Percentiles rank a stretch among this genome's conserved stretches.
Evolutionary conservation across 2,329 filamentous ascomycete species (phyloP).

Genomic region (Colletotrichum viniferum): DNA sequence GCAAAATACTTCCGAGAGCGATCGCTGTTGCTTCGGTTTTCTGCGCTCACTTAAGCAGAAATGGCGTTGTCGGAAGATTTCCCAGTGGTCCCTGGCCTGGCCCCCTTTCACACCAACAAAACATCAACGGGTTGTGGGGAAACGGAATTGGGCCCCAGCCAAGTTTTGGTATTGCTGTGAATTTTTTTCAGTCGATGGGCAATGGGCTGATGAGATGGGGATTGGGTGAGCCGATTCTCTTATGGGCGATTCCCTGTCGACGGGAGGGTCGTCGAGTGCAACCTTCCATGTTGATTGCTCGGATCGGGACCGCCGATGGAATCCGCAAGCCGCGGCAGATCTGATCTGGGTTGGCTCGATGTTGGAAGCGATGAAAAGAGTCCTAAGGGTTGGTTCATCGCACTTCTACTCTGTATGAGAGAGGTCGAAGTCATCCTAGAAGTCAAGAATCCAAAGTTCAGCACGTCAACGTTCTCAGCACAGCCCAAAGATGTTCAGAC

Average conservation of each 20-base stretch:
- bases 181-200: background rate
- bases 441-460: background rate
- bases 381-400: background rate
- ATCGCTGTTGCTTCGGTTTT: background rate
- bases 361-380: background rate
- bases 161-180: background rate
- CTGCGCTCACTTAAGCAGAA: conserved; percentile 14
- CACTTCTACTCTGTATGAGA: background rate
- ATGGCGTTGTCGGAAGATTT: conserved; percentile 4
- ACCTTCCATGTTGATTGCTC: background rate
- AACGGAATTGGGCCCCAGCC: background rate
- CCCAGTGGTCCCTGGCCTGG: background rate
- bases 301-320: conserved; percentile 3
- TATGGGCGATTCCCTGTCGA: background rate
- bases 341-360: background rate
- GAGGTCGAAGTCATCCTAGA: background rate
- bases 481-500: background rate
- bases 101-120: background rate
- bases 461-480: background rate
- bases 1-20: conserved; percentile 8
- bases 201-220: background rate
- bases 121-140: background rate
- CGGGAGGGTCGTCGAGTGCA: background rate
- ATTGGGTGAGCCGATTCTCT: conserved; percentile 8
- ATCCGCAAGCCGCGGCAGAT: background rate